Conservation (phyloP, 306 rosid genomes). For the Styphnolobium japonicum region DNA sequence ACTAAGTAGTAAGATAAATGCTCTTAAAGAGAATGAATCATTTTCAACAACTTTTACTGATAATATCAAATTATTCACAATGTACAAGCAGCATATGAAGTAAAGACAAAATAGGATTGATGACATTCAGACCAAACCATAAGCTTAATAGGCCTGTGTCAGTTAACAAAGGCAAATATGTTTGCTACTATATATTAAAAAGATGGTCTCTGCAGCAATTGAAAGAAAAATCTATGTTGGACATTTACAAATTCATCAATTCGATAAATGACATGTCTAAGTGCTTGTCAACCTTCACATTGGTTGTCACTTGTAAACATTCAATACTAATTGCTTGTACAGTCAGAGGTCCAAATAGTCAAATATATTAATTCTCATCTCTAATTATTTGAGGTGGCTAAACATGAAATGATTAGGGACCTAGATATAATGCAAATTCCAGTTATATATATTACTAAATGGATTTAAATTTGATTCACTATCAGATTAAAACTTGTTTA, state of each 20-base stretch:
- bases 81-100: background rate
- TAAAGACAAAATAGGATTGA: background rate
- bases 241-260: background rate
- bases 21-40: background rate
- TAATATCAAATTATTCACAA: conserved; percentile 1
- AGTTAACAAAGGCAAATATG: conserved; percentile 18
- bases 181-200: background rate
- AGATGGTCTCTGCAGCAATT: background rate
- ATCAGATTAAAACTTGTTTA: too few relatives aligned
- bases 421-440: background rate
- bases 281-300: background rate
- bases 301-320: background rate
- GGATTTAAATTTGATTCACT: too few relatives aligned
- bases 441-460: too few relatives aligned
- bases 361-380: background rate
- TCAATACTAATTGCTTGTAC: background rate
- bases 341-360: background rate
- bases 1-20: background rate
- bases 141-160: background rate
- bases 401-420: background rate
- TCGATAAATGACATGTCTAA: background rate
- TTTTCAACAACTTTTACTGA: conserved; percentile 10
- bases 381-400: background rate
- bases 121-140: background rate
- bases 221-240: background rate